These are phyloP conservation scores for Sphaceloma murrayae DNA, from an alignment of 2,329 filamentous ascomycete species.

Conservation along the genomic window DNA sequence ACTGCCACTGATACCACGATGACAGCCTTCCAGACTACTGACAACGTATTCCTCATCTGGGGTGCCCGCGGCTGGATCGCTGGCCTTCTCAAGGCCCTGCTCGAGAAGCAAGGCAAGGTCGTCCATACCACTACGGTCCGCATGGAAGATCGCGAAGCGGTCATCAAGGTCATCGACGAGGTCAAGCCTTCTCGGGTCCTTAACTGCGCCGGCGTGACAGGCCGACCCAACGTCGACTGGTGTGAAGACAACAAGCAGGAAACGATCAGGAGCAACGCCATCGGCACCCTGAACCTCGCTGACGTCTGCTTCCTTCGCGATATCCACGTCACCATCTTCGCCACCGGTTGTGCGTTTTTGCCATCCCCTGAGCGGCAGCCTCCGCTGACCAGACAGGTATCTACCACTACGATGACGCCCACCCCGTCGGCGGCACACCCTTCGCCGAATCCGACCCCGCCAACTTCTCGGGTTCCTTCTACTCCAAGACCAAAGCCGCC, in stretches of 20 bases:
- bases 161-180: conserved; percentile 47
- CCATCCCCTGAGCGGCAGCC: neutral
- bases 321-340: conserved; percentile 57
- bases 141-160: conserved; percentile 54
- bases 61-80: conserved; percentile 55
- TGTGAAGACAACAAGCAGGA: conserved; percentile 60
- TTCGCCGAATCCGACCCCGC: conserved; percentile 53
- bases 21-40: neutral
- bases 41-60: conserved; percentile 52
- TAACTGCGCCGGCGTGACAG: conserved; percentile 57
- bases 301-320: conserved; percentile 50
- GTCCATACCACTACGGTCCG: conserved; percentile 52
- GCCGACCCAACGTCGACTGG: conserved; percentile 61
- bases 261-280: conserved; percentile 57
- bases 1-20: neutral
- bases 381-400: conserved; percentile 26
- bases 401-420: conserved; percentile 53
- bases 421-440: conserved; percentile 51
- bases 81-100: conserved; percentile 49
- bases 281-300: conserved; percentile 54
- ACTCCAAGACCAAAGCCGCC: conserved; percentile 56
- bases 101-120: conserved; percentile 51
- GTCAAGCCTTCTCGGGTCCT: conserved; percentile 57
- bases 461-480: conserved; percentile 60
- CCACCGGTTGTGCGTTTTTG: conserved; percentile 48